Base-by-base conservation (phyloP, 345 rosid species). In the Camelina hispida region DNA sequence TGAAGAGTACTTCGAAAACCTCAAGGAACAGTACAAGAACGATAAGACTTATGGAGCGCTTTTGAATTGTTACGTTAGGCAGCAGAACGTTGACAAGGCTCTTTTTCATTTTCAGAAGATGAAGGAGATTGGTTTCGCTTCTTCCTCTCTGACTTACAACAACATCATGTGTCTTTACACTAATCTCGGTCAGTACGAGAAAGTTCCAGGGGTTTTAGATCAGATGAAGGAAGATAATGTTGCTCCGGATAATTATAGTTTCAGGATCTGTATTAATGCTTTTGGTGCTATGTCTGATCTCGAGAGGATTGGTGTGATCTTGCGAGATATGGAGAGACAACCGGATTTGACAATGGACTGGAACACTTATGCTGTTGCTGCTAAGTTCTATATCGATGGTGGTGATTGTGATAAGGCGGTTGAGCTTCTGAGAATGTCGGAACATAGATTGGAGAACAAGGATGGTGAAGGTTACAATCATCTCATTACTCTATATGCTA, bases 11-110 rank as follows among this genome's bases (percentile, higher is more conserved):
- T 91, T 94, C 57, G 66, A 67, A 13, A 79, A 51, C 66, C 79
- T 94, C 62, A 83, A 76, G 83, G 91, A 89, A 34, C 83, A 84
- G 18, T 87, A 88, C 68, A 91, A 86, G 80, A 91, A 78, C 69
- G 86, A 81, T 0, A 88, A 90, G 83, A 91, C 96, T 4, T 85
- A 89, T 40, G 97, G 97, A 15, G 97, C 98, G 34, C 93, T 94
- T 61, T 84, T 94, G 47, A 84, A 87, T 69, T 94, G 97, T 71
- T 94, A 87, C 69, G 91, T 85, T 15, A 80, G 92, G 68, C 91
- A 85, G 69, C 85, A 67, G 4, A 83, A 88, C 65, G 80, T 78
- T 13, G 93, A 85, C 5, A 91, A 87, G 61, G 76, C 96, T 61
- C 82, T 89, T 5, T 69, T 77, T 4, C 96, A 83, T 79, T 79